Evolutionary conservation across 495 filamentous ascomycete species (phyloP).

Genomic region (Daldinia concentrica): DNA sequence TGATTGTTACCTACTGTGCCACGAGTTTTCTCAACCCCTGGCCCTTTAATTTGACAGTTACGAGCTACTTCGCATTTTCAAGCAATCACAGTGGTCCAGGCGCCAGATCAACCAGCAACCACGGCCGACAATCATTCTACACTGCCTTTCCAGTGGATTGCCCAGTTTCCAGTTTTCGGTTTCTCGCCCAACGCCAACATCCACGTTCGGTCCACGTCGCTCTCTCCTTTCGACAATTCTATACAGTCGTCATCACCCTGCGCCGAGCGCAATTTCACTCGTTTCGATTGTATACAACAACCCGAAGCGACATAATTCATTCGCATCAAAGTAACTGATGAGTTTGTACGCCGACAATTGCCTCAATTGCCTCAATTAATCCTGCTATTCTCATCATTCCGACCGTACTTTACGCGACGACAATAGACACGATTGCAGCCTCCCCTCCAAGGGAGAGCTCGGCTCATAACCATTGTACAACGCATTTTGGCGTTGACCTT

Average conservation of each 20-base stretch:
- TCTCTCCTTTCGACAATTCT: slow-evolving; percentile 26
- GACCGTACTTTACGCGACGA: slow-evolving; percentile 25
- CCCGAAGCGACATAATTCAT: slow-evolving; percentile 6
- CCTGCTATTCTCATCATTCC: neutral
- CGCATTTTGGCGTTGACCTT: slow-evolving; percentile 6
- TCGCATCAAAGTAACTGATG: slow-evolving; percentile 4
- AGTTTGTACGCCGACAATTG: slow-evolving; percentile 2
- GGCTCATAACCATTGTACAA: neutral
- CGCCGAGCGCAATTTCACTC: slow-evolving; percentile 49
- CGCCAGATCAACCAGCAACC: slow-evolving; percentile 14
- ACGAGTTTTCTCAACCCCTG: slow-evolving; percentile 15
- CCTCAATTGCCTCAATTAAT: slow-evolving; percentile 1
- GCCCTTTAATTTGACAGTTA: slow-evolving; percentile 33
- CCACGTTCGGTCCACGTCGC: slow-evolving; percentile 5
- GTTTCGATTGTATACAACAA: slow-evolving; percentile 30
- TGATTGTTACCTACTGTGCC: slow-evolving; percentile 14
- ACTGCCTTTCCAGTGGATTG: neutral
- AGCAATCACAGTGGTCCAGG: slow-evolving; percentile 20
- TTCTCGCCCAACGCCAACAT: slow-evolving; percentile 29
- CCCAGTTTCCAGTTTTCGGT: slow-evolving; percentile 26
- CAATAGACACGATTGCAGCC: slow-evolving; percentile 16
- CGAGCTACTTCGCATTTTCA: slow-evolving; percentile 8
- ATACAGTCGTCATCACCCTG: slow-evolving; percentile 41
- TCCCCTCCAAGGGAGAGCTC: slow-evolving; percentile 25
- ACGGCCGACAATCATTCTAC: slow-evolving; percentile 11